Evolutionary conservation across 225 moss, liverwort and hornwort genomes (phyloP).

Genomic region (Anthoceros angustus): DNA sequence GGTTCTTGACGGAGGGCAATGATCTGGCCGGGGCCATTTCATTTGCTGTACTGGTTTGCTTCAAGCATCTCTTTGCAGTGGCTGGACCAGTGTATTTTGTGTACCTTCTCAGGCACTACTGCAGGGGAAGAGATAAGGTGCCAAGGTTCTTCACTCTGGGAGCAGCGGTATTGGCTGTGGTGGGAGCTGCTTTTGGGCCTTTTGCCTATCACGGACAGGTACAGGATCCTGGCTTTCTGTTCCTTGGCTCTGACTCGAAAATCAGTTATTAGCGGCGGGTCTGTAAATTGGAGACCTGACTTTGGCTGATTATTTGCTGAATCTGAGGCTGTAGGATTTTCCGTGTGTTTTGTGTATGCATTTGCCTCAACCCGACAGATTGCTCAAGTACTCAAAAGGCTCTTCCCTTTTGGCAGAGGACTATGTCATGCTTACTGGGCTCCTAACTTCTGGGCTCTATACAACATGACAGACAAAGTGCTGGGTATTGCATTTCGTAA

Average conservation of each 20-base stretch:
- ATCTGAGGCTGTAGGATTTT: too few relatives aligned
- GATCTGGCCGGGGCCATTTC: conserved; percentile 53
- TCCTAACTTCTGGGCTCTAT: conserved; percentile 83
- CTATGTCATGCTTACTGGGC: conserved; percentile 97
- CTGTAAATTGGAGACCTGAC: too few relatives aligned
- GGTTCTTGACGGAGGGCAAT: conserved; percentile 50
- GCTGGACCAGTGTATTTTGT: conserved; percentile 86
- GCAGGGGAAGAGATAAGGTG: conserved; percentile 23
- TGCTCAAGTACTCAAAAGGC: conserved; percentile 43
- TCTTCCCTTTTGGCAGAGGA: conserved; percentile 91
- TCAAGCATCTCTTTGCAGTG: conserved; percentile 86
- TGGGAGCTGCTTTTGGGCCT: conserved; percentile 63
- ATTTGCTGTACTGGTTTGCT: conserved; percentile 68
- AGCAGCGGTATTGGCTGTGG: conserved; percentile 30
- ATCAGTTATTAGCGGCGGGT: too few relatives aligned
- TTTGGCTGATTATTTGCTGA: too few relatives aligned
- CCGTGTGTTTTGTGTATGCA: conserved; percentile 15
- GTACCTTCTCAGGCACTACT: conserved; percentile 74
- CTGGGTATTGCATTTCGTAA: conserved; percentile 18
- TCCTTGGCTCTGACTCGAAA: background rate
- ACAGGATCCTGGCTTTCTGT: background rate
- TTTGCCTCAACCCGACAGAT: conserved; percentile 20
- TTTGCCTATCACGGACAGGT: conserved; percentile 60
- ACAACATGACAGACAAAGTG: conserved; percentile 54
- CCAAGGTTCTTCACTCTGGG: conserved; percentile 43